phyloP scores from a whole-genome alignment of 306 rosid species.

The Gastrolobium villosum region DNA sequence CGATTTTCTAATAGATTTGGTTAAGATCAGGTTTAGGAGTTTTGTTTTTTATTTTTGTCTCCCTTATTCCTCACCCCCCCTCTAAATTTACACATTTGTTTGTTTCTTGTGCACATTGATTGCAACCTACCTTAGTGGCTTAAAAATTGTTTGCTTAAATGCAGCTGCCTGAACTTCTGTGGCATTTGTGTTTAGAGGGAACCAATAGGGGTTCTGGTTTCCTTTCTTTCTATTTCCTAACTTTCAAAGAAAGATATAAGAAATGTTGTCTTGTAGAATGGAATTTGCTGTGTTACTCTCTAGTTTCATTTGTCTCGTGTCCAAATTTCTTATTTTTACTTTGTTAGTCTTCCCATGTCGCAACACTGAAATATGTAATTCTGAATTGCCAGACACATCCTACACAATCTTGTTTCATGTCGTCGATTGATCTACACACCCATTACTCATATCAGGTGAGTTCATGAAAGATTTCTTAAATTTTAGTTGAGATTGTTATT shows the following conservation, averaged over 20 bases:
- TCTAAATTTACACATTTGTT: too few species aligned
- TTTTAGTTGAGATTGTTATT: slow-evolving; percentile 36
- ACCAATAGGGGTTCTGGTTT: not conserved
- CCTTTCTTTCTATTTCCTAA: not conserved
- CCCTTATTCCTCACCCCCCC: too few species aligned
- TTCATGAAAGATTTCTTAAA: slow-evolving; percentile 35
- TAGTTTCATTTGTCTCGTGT: slow-evolving; percentile 23
- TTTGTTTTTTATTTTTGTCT: too few species aligned
- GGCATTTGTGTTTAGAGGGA: slow-evolving; percentile 15
- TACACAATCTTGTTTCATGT: slow-evolving; percentile 96
- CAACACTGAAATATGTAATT: slow-evolving; percentile 36
- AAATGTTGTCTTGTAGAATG: not conserved
- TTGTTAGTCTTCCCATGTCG: slow-evolving; percentile 8
- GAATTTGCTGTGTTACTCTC: not conserved
- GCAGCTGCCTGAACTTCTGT: too few species aligned
- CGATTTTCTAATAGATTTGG: too few species aligned
- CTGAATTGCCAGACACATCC: slow-evolving; percentile 84
- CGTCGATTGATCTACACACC: slow-evolving; percentile 90
- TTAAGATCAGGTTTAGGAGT: too few species aligned
- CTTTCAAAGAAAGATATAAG: not conserved
- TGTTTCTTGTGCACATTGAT: too few species aligned
- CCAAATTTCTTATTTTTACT: slow-evolving; percentile 13
- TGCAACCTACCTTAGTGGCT: too few species aligned
- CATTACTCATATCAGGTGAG: slow-evolving; percentile 95
- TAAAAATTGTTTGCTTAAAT: too few species aligned